phyloP scores from a whole-genome alignment of 2,329 filamentous ascomycete species.

The Ophiostoma populinum region DNA sequence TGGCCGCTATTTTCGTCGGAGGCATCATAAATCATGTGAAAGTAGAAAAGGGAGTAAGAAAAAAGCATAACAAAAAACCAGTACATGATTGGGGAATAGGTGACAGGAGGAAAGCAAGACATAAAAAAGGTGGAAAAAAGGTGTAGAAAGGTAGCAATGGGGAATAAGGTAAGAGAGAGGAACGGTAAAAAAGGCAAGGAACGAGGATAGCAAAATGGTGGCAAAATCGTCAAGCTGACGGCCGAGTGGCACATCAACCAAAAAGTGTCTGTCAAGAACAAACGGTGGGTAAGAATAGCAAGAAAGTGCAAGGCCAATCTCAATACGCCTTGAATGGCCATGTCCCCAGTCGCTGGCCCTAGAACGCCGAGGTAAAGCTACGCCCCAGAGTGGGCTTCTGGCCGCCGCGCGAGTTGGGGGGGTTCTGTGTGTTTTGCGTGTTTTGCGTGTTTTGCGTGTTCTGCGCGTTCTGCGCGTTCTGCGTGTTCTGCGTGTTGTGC shows the following conservation, averaged over 20 bases:
- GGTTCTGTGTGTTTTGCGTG: constrained; percentile 2
- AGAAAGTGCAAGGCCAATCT: too few relatives aligned
- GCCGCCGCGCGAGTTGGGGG: constrained; percentile 3
- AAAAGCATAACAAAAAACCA: not conserved
- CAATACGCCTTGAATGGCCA: too few relatives aligned
- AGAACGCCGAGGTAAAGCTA: constrained; percentile 22
- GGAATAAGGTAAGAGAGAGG: not conserved
- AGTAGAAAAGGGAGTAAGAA: constrained; percentile 3
- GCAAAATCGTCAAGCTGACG: too few relatives aligned
- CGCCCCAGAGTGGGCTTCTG: constrained; percentile 22
- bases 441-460: constrained; percentile 13
- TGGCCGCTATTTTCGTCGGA: constrained; percentile 10
- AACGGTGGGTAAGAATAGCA: too few relatives aligned
- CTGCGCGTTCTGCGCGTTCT: constrained; percentile 2
- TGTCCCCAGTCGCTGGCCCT: not conserved
- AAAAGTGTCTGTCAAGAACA: too few relatives aligned
- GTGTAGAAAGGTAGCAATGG: not conserved
- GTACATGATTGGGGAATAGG: too few relatives aligned
- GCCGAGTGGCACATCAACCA: too few relatives aligned
- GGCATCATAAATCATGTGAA: constrained; percentile 12
- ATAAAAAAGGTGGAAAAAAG: not conserved
- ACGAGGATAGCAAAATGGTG: too few relatives aligned
- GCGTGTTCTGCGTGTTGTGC: constrained; percentile 12
- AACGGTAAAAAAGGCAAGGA: too few relatives aligned
- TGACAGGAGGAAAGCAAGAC: not conserved